A percentile compares a stretch with the other conserved stretches of the same genome.
Evolutionary conservation across 768 basidiomycete genomes (phyloP).

Genomic region (Crepidotus variabilis): DNA sequence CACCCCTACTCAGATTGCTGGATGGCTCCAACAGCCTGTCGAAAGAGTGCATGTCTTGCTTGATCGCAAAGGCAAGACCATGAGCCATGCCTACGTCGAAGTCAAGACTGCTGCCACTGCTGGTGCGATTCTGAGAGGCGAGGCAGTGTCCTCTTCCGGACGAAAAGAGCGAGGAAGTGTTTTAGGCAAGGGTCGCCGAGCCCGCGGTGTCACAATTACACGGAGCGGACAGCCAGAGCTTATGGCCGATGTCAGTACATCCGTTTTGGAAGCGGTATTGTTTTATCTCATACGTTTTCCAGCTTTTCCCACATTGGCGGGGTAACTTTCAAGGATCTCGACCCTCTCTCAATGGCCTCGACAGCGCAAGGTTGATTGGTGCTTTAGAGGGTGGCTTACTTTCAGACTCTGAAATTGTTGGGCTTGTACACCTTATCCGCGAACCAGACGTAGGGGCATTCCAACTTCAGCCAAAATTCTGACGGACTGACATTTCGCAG

Average conservation of each 20-base stretch:
- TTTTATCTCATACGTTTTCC: slow-evolving; percentile 2
- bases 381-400: slow-evolving; percentile 64
- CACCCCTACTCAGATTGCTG: slow-evolving; percentile 66
- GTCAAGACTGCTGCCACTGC: slow-evolving; percentile 58
- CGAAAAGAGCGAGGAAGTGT: slow-evolving; percentile 57
- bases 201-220: slow-evolving; percentile 82
- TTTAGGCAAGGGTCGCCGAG: slow-evolving; percentile 72
- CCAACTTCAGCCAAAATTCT: neutral
- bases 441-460: slow-evolving; percentile 62
- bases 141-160: slow-evolving; percentile 29
- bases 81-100: slow-evolving; percentile 83
- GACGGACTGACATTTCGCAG: slow-evolving; percentile 32
- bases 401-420: slow-evolving; percentile 62
- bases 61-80: slow-evolving; percentile 78
- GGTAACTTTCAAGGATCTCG: slow-evolving; percentile 67
- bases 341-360: slow-evolving; percentile 65
- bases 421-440: slow-evolving; percentile 65
- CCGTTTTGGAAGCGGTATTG: neutral
- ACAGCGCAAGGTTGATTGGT: slow-evolving; percentile 52
- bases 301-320: slow-evolving; percentile 82
- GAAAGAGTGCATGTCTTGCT: slow-evolving; percentile 74
- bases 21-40: slow-evolving; percentile 71
- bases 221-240: slow-evolving; percentile 77
- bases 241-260: slow-evolving; percentile 64
- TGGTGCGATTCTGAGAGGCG: slow-evolving; percentile 62